These are phyloP conservation scores for Hymenoscyphus scutula DNA, from an alignment of 2,329 filamentous ascomycete species.

Conservation along the genomic window DNA sequence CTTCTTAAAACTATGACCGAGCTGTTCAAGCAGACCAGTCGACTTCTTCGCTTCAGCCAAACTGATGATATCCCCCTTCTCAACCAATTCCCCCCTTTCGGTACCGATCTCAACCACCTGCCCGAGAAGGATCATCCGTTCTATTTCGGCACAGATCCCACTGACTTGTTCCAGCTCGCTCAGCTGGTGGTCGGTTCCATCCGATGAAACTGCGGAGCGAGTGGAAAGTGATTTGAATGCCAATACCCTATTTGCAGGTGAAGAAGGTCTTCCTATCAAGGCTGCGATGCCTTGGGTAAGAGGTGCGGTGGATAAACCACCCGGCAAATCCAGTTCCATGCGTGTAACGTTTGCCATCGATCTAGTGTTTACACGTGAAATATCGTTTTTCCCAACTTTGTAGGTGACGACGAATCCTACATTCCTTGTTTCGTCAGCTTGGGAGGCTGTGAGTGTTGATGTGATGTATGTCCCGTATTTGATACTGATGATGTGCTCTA, in stretches of 20 bases:
- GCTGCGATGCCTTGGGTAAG: conserved; percentile 14
- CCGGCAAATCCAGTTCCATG: conserved; percentile 23
- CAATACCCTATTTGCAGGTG: conserved; percentile 39
- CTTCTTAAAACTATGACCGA: conserved; percentile 90
- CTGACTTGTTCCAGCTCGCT: conserved; percentile 36
- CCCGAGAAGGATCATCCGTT: conserved; percentile 57
- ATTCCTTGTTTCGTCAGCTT: conserved; percentile 76
- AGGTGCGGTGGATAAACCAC: conserved; percentile 16
- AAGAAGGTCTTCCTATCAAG: conserved; percentile 20
- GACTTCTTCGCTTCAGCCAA: conserved; percentile 81
- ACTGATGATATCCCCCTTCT: conserved; percentile 72
- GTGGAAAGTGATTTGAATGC: conserved; percentile 57
- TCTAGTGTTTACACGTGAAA: conserved; percentile 80
- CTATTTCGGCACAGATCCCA: conserved; percentile 72
- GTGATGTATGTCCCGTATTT: conserved; percentile 87
- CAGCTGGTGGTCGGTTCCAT: conserved; percentile 22
- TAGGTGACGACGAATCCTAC: conserved; percentile 82
- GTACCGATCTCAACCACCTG: conserved; percentile 38
- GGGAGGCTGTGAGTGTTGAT: conserved; percentile 73
- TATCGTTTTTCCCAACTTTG: conserved; percentile 65
- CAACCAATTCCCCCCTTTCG: conserved; percentile 44
- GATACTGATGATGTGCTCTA: conserved; percentile 70
- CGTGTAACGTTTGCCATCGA: conserved; percentile 60
- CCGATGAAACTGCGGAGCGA: conserved; percentile 39
- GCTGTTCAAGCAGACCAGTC: conserved; percentile 80